These are phyloP conservation scores for Coriolopsis trogii DNA, from an alignment of 1,284 basidiomycete species.

Conservation along the genomic window DNA sequence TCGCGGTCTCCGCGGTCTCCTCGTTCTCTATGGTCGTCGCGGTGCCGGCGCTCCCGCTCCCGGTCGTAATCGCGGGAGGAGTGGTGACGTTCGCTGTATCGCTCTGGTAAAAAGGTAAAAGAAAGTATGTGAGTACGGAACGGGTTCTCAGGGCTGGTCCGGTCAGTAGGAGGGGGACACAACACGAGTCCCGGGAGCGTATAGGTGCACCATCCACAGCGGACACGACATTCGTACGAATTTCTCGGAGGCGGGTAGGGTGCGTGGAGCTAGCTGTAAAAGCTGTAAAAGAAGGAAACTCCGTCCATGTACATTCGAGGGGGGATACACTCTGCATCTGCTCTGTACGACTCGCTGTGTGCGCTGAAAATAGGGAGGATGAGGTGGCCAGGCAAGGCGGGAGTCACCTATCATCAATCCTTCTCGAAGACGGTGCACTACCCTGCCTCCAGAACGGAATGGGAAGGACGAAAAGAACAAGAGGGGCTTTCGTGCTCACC, in stretches of 20 bases:
- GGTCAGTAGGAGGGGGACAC: conserved; percentile 34
- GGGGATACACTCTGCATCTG: conserved; percentile 4
- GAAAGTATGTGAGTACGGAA: conserved; percentile 33
- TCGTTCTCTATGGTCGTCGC: conserved; percentile 45
- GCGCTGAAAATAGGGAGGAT: conserved; percentile 28
- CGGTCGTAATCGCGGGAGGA: conserved; percentile 37
- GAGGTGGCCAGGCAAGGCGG: conserved; percentile 16
- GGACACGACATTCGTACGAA: conserved; percentile 9
- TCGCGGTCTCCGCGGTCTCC: conserved; percentile 40
- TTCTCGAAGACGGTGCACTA: conserved; percentile 18
- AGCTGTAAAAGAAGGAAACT: conserved; percentile 17
- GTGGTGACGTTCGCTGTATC: conserved; percentile 55
- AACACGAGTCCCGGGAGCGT: too few species aligned
- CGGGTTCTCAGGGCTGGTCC: conserved; percentile 23
- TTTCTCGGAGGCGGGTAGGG: neutral
- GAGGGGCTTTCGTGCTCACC: conserved; percentile 22
- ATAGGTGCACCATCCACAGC: conserved; percentile 8
- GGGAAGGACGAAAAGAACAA: conserved; percentile 25
- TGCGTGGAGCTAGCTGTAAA: conserved; percentile 54
- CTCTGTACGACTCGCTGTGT: conserved; percentile 15
- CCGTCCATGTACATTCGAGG: conserved; percentile 1
- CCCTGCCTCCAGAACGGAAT: conserved; percentile 30
- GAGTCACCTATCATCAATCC: conserved; percentile 17
- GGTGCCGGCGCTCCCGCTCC: conserved; percentile 40
- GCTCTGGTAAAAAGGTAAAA: conserved; percentile 32